Conservation (phyloP, 768 basidiomycete genomes). For the Podaxis sp. region DNA sequence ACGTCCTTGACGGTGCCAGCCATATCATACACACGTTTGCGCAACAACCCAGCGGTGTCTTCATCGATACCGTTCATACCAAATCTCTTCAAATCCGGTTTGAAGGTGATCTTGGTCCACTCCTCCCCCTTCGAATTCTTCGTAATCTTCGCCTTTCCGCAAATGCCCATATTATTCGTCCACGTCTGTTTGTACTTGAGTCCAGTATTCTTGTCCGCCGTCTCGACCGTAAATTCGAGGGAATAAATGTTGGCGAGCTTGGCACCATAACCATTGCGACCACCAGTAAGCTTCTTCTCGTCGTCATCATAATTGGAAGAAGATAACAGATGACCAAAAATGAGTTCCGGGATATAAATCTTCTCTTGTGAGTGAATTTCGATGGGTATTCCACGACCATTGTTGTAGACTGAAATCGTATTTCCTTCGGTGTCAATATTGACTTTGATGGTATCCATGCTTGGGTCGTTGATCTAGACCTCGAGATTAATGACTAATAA, state of each 20-base stretch:
- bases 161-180: constrained; percentile 89
- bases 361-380: constrained; percentile 93
- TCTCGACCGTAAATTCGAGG: constrained; percentile 92
- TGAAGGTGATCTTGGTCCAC: constrained; percentile 91
- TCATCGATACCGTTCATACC: constrained; percentile 90
- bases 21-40: constrained; percentile 95
- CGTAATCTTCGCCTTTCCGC: constrained; percentile 89
- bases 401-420: constrained; percentile 92
- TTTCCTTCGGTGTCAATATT: constrained; percentile 80
- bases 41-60: constrained; percentile 84
- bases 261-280: constrained; percentile 97
- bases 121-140: constrained; percentile 87
- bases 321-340: constrained; percentile 93
- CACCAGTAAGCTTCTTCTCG: constrained; percentile 98
- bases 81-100: constrained; percentile 88
- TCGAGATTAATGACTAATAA: not conserved
- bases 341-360: constrained; percentile 94
- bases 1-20: constrained; percentile 92
- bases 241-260: constrained; percentile 99
- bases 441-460: constrained; percentile 91
- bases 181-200: constrained; percentile 97
- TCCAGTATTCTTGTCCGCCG: constrained; percentile 79
- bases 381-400: constrained; percentile 94
- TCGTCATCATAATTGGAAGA: constrained; percentile 98
- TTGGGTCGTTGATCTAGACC: constrained; percentile 81